Conservation (phyloP, 495 filamentous ascomycete species). For the Neurospora sp. region DNA sequence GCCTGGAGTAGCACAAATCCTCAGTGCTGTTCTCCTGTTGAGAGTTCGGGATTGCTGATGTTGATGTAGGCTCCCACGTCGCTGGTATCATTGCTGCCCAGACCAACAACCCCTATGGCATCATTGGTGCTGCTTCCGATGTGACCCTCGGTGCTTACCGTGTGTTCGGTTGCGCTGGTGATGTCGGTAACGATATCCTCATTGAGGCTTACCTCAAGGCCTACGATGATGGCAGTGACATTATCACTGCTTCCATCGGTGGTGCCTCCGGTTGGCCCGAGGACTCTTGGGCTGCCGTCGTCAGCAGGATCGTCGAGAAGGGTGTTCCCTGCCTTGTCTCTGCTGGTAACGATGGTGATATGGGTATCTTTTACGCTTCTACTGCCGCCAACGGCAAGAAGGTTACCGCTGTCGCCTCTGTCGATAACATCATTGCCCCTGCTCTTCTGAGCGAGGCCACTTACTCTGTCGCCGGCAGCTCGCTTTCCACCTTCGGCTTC, state of each 20-base stretch:
- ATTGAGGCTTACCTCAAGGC: slow-evolving; percentile 46
- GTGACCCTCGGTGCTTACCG: slow-evolving; percentile 46
- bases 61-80: slow-evolving; percentile 29
- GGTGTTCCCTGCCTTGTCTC: slow-evolving; percentile 47
- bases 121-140: slow-evolving; percentile 44
- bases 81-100: slow-evolving; percentile 46
- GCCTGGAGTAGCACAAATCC: background rate
- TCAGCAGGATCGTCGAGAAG: slow-evolving; percentile 43
- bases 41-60: background rate
- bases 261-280: slow-evolving; percentile 44
- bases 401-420: slow-evolving; percentile 42
- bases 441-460: slow-evolving; percentile 28
- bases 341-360: slow-evolving; percentile 42
- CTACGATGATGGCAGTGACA: slow-evolving; percentile 46
- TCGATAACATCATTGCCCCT: slow-evolving; percentile 37
- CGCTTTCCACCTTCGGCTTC: slow-evolving; percentile 24
- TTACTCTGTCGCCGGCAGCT: slow-evolving; percentile 21
- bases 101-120: slow-evolving; percentile 34
- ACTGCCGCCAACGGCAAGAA: slow-evolving; percentile 41
- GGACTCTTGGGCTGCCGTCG: slow-evolving; percentile 43
- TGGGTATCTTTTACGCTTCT: slow-evolving; percentile 44
- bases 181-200: slow-evolving; percentile 41
- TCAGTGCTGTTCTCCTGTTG: background rate
- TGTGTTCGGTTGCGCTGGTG: slow-evolving; percentile 41
- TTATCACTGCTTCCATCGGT: slow-evolving; percentile 52